Conservation (phyloP, 225 moss, liverwort and hornwort genomes). For the Climacium dendroides region DNA sequence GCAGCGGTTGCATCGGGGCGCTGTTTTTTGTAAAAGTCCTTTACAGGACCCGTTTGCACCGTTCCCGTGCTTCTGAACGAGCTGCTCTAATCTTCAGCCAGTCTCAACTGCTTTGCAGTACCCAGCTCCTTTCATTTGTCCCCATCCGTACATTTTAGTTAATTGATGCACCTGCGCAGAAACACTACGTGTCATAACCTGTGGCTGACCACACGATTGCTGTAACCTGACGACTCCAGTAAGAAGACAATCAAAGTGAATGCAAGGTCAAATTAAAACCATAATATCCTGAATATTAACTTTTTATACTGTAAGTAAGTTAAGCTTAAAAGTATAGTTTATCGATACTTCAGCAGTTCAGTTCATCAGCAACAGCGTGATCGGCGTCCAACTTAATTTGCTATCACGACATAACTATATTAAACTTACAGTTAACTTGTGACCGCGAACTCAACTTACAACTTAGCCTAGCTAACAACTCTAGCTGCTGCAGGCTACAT, state of each 20-base stretch:
- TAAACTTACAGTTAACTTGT: not conserved
- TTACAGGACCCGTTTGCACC: no score
- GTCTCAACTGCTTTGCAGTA: not conserved
- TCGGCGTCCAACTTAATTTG: not conserved
- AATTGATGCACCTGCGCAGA: not conserved
- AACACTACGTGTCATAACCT: not conserved
- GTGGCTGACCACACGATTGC: not conserved
- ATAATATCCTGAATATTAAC: not conserved
- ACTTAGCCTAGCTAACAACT: not conserved
- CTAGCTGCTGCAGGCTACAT: not conserved
- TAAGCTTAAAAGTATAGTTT: not conserved
- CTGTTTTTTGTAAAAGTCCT: no score
- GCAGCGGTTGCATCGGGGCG: no score
- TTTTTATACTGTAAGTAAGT: not conserved
- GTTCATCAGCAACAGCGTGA: not conserved
- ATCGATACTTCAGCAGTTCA: not conserved
- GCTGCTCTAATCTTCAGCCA: no score
- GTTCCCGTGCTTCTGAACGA: no score
- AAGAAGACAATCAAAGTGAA: not conserved
- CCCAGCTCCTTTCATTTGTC: not conserved
- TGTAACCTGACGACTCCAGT: not conserved
- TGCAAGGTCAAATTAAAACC: not conserved
- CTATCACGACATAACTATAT: not conserved
- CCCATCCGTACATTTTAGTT: not conserved
- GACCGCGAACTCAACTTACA: not conserved